Evolutionary conservation across 768 basidiomycete genomes (phyloP).

Genomic region (Russula foetens): DNA sequence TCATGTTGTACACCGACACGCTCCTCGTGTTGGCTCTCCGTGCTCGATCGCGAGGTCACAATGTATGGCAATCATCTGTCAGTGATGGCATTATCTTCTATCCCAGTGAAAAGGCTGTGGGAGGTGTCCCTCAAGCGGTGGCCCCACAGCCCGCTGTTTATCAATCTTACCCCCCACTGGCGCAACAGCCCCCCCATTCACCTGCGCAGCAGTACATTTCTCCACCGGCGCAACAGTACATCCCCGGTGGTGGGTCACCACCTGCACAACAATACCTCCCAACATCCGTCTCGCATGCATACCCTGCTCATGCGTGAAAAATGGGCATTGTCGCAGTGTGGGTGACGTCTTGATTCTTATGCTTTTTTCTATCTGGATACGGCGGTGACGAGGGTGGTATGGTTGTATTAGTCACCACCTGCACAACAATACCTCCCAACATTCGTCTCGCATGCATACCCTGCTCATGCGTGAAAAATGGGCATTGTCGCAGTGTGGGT

Average conservation of each 20-base stretch:
- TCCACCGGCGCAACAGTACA: no score
- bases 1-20: constrained; percentile 26
- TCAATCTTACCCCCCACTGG: background rate
- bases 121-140: background rate
- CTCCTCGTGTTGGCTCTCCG: constrained; percentile 25
- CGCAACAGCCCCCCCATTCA: background rate
- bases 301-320: background rate
- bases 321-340: background rate
- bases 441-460: background rate
- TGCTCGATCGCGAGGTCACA: constrained; percentile 25
- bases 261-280: no score
- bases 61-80: constrained; percentile 30
- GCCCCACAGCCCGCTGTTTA: background rate
- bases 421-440: no score
- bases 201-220: no score
- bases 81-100: constrained; percentile 22
- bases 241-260: no score
- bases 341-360: background rate
- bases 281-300: background rate
- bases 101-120: background rate
- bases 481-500: background rate
- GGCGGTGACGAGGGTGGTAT: background rate
- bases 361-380: background rate
- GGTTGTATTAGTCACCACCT: no score
- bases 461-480: background rate